phyloP scores from a whole-genome alignment of 345 rosid genomes.

The Citrus trifoliata region DNA sequence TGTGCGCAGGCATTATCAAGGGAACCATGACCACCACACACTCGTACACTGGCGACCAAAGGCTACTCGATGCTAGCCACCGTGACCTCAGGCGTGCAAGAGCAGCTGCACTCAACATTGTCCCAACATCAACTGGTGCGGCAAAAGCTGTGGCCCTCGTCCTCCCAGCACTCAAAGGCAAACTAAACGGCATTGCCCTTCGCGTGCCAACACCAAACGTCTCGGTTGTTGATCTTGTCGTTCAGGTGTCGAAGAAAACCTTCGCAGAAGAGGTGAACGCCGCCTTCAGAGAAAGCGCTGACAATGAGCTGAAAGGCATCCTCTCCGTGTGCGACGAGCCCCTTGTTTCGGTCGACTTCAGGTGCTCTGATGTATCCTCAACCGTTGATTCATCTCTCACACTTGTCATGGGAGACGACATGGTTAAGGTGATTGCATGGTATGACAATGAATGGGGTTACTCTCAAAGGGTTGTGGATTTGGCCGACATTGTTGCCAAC shows the following conservation, averaged over 20 bases:
- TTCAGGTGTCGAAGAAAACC: conserved; percentile 88
- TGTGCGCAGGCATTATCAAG: conserved; percentile 75
- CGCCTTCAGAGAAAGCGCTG: conserved; percentile 80
- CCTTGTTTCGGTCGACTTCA: conserved; percentile 85
- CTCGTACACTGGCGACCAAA: conserved; percentile 97
- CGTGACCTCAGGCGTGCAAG: conserved; percentile 96
- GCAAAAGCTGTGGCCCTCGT: conserved; percentile 97
- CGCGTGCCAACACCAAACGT: conserved; percentile 98
- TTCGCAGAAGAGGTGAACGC: conserved; percentile 96
- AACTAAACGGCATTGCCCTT: conserved; percentile 89
- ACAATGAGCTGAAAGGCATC: conserved; percentile 78
- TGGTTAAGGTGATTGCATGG: conserved; percentile 99
- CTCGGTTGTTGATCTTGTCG: conserved; percentile 89
- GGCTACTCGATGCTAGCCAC: conserved; percentile 90
- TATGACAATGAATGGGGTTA: conserved; percentile 99
- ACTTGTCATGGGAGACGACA: conserved; percentile 98
- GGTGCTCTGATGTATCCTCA: conserved; percentile 87
- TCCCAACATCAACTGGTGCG: conserved; percentile 94
- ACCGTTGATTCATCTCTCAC: conserved; percentile 88
- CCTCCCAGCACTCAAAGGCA: conserved; percentile 86
- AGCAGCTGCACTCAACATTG: conserved; percentile 95
- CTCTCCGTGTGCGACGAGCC: conserved; percentile 93
- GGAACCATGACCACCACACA: conserved; percentile 99
- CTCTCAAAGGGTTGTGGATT: conserved; percentile 95
- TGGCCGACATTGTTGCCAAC: conserved; percentile 88